Evolutionary conservation across 352 stramenopile species (phyloP).

Genomic region (Pythium brachiatum): DNA sequence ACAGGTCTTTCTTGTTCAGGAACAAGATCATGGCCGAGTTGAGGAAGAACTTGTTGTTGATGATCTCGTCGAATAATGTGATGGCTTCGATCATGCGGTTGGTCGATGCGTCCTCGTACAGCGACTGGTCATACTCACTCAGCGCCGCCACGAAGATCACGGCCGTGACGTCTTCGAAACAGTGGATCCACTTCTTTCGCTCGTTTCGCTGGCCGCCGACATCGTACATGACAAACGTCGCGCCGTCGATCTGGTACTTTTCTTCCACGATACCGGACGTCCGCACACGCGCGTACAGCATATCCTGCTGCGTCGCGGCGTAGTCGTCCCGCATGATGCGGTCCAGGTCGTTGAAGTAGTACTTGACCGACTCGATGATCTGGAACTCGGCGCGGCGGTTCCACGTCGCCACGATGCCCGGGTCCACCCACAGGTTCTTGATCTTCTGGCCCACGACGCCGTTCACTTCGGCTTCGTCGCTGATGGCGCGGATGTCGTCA

Average conservation of each 20-base stretch:
- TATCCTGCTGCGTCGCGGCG: constrained; percentile 93
- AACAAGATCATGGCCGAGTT: constrained; percentile 96
- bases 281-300: constrained; percentile 93
- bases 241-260: constrained; percentile 93
- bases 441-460: constrained; percentile 88
- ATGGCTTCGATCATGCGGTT: constrained; percentile 96
- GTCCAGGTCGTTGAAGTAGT: constrained; percentile 96
- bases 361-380: constrained; percentile 97
- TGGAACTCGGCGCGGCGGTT: constrained; percentile 92
- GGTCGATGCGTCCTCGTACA: constrained; percentile 92
- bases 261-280: constrained; percentile 96
- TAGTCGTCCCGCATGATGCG: constrained; percentile 93
- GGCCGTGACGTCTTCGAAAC: constrained; percentile 95
- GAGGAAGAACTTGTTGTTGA: constrained; percentile 93
- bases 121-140: constrained; percentile 93
- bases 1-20: constrained; percentile 97
- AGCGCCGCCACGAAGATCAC: constrained; percentile 97
- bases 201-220: constrained; percentile 96
- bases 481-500: constrained; percentile 73
- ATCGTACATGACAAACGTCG: constrained; percentile 97
- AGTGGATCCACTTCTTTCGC: constrained; percentile 97
- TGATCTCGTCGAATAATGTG: constrained; percentile 94
- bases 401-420: constrained; percentile 89
- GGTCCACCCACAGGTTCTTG: constrained; percentile 93
- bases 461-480: constrained; percentile 89